Conservation (phyloP, 2,329 filamentous ascomycete genomes). For the Pezicula neosporulosa region DNA sequence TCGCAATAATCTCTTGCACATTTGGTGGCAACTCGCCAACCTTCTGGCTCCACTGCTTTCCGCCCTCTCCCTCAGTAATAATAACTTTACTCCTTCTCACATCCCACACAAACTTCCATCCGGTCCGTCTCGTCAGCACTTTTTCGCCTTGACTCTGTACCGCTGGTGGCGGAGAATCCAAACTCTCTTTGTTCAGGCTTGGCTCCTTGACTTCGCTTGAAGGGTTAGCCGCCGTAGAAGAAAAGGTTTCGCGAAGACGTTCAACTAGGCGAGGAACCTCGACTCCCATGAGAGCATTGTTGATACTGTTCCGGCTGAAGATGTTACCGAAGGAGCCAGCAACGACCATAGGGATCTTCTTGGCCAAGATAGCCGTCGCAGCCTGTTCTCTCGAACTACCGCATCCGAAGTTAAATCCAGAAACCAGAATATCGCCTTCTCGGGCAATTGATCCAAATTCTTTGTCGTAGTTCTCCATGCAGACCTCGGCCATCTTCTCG, state of each 20-base stretch:
- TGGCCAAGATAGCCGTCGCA: slow-evolving; percentile 81
- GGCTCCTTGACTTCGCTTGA: slow-evolving; percentile 45
- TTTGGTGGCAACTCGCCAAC: slow-evolving; percentile 82
- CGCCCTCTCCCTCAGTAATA: slow-evolving; percentile 66
- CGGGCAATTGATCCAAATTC: slow-evolving; percentile 62
- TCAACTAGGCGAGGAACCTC: slow-evolving; percentile 66
- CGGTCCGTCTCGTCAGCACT: slow-evolving; percentile 66
- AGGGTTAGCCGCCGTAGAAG: slow-evolving; percentile 27
- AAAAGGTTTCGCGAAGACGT: slow-evolving; percentile 60
- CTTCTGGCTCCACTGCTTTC: slow-evolving; percentile 70
- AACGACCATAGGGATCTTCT: slow-evolving; percentile 75
- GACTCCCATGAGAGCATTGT: slow-evolving; percentile 71
- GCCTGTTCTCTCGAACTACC: slow-evolving; percentile 82
- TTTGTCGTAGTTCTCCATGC: slow-evolving; percentile 91
- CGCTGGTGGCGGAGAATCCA: slow-evolving; percentile 46
- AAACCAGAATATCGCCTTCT: slow-evolving; percentile 75
- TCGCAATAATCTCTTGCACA: slow-evolving; percentile 80
- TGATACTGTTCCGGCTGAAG: slow-evolving; percentile 75
- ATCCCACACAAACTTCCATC: slow-evolving; percentile 84
- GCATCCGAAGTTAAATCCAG: slow-evolving; percentile 86
- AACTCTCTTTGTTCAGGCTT: slow-evolving; percentile 42
- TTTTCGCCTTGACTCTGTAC: slow-evolving; percentile 42
- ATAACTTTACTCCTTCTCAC: slow-evolving; percentile 67
- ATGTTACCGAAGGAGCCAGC: slow-evolving; percentile 82
- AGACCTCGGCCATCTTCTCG: slow-evolving; percentile 82